Base-by-base conservation (phyloP, 805 yeast species). In the Wickerhamomyces alni region DNA sequence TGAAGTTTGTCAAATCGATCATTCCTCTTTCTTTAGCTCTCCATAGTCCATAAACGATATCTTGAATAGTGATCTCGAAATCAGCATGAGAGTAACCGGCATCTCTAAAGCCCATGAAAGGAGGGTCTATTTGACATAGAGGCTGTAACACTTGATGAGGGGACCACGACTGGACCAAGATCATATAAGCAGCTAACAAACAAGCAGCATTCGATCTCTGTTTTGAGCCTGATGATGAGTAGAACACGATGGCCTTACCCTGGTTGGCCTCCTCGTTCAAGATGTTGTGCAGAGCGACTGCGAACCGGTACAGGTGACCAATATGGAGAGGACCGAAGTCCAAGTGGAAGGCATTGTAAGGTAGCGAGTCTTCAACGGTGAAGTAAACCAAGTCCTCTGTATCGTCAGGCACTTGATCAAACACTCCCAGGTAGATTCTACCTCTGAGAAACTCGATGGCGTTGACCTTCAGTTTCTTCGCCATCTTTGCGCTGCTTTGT, bases 101-200 rank as follows among this genome's bases (percentile, higher is more conserved):
- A 61, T 93, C 99, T 59, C 99, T 72, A 64, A 89, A 93, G 1
- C 89, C 84, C 83, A 85, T 89, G 48, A 91, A 82, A 7, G 98
- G 97, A 3, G 95, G 96, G 36, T 84, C 88, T 6, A 81, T 77
- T 61, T 93, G 98, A 1, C 93, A 78, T 39, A 93, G 75, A 1
- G 99, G 99, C 44, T 95, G 97, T 47, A 93, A 65, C 0, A 89
- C 99, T 61, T 93, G 93, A 62, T 93, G 99, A 0, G 99, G 99
- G 1, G 97, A 87, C 99, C 99, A 93, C 12, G 87, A 82, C 59
- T 93, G 99, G 15, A 93, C 91, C 39, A 93, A 65, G 1, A 93
- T 75, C 97, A 93, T 88, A 63, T 93, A 93, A 55, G 97, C 87
- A 48, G 96, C 87, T 37, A 93, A 68, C 46, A 93, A 69, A 61